A percentile compares a stretch with the other conserved stretches of the same genome.
phyloP scores from a whole-genome alignment of 139 green algal genomes.

The Nannochloris sp. region DNA sequence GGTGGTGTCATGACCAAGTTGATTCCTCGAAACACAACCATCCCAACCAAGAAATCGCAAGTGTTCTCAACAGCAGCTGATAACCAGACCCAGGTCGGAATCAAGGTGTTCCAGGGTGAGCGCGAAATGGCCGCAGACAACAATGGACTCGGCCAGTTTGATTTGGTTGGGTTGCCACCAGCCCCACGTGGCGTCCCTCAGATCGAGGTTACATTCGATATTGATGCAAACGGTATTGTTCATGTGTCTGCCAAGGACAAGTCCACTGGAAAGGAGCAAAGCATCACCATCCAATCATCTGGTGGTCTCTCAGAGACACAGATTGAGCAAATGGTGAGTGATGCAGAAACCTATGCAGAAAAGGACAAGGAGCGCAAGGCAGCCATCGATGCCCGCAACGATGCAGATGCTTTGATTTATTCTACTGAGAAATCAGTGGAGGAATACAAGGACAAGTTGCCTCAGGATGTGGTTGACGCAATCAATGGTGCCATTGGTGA shows the following conservation, averaged over 20 bases:
- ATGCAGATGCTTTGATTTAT: constrained; percentile 86
- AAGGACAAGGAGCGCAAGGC: constrained; percentile 86
- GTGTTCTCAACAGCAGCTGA: constrained; percentile 93
- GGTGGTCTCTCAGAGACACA: constrained; percentile 83
- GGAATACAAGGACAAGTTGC: constrained; percentile 85
- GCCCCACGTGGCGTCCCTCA: constrained; percentile 89
- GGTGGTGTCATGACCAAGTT: constrained; percentile 98
- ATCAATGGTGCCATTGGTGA: constrained; percentile 75
- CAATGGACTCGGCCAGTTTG: constrained; percentile 98
- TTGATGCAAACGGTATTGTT: constrained; percentile 95
- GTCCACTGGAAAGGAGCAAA: constrained; percentile 91
- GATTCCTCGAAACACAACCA: constrained; percentile 98
- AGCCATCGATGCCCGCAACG: constrained; percentile 87
- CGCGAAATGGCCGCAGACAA: constrained; percentile 99
- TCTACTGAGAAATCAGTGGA: constrained; percentile 62
- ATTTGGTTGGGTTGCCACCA: constrained; percentile 93
- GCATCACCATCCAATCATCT: constrained; percentile 80
- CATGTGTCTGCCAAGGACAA: constrained; percentile 92
- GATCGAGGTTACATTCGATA: constrained; percentile 96
- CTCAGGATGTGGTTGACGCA: constrained; percentile 72
- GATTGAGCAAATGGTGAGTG: constrained; percentile 92
- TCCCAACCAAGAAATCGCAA: constrained; percentile 96
- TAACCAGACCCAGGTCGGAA: constrained; percentile 96
- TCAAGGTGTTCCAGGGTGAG: constrained; percentile 99
- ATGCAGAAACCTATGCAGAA: constrained; percentile 76